Conservation (phyloP, 1,284 basidiomycete genomes). For the Apiotrichum montevideense region DNA sequence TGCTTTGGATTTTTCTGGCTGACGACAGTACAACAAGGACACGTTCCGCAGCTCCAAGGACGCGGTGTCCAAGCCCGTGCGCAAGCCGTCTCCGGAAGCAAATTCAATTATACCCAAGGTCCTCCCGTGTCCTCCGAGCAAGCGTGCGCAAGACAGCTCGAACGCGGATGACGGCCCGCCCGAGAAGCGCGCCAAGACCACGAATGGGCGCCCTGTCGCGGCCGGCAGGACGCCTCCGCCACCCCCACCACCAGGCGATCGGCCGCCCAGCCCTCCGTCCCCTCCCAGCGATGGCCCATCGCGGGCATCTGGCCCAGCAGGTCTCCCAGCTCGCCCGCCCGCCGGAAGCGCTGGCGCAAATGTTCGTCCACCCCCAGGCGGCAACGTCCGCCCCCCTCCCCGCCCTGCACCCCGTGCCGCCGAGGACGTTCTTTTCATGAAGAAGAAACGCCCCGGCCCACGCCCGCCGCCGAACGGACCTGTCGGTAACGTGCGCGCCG, state of each 20-base stretch:
- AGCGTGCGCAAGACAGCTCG: not conserved
- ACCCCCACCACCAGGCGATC: not conserved
- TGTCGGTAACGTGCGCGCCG: constrained; percentile 15
- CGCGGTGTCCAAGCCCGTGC: not conserved
- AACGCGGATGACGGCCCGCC: not conserved
- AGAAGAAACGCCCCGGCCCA: constrained; percentile 27
- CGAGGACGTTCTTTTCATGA: constrained; percentile 41
- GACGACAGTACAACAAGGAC: not conserved
- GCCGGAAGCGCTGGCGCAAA: not conserved
- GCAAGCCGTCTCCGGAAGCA: not conserved
- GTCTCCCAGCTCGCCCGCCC: not conserved
- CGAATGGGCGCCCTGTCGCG: too few relatives aligned
- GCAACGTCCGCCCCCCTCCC: not conserved
- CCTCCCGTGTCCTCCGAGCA: not conserved
- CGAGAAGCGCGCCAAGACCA: constrained; percentile 8
- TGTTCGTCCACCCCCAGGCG: not conserved
- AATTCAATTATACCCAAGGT: constrained; percentile 2
- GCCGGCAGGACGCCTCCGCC: constrained; percentile 1
- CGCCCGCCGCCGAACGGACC: not conserved
- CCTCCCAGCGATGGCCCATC: not conserved
- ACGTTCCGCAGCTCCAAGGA: not conserved
- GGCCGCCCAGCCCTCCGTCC: not conserved
- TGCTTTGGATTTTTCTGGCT: too few relatives aligned
- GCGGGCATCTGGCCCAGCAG: too few relatives aligned
- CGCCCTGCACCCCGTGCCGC: constrained; percentile 15